phyloP scores from a whole-genome alignment of 2,329 filamentous ascomycete species.

The Exophiala dermatitidis region DNA sequence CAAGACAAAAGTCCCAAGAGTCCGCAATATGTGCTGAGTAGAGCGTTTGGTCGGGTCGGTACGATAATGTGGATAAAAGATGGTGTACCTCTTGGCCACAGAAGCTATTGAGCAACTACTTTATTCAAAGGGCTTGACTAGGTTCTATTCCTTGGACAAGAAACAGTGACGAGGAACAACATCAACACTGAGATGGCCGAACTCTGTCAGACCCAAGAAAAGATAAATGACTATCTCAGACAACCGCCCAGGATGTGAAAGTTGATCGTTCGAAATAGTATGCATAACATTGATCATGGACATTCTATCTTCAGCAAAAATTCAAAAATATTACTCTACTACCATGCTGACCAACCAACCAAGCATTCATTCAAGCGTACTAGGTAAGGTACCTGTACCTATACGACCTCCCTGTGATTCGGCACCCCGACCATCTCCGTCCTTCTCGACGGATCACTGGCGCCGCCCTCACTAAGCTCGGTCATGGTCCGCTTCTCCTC shows the following conservation, averaged over 20 bases:
- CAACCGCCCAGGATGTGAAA: too few species aligned
- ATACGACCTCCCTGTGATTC: not conserved
- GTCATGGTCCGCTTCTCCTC: slow-evolving; percentile 24
- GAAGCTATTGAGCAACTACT: too few species aligned
- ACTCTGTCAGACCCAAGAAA: too few species aligned
- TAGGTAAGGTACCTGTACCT: not conserved
- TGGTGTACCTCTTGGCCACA: too few species aligned
- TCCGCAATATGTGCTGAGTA: not conserved
- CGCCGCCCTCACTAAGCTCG: not conserved
- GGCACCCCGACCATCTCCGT: not conserved
- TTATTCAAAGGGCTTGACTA: not conserved
- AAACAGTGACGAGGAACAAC: not conserved
- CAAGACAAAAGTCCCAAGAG: not conserved
- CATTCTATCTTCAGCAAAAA: not conserved
- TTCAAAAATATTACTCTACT: not conserved
- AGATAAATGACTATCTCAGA: too few species aligned
- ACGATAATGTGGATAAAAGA: too few species aligned
- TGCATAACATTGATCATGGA: too few species aligned
- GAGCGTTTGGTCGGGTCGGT: too few species aligned
- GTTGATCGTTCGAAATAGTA: too few species aligned
- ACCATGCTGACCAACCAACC: not conserved
- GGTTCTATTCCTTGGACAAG: not conserved
- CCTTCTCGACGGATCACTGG: not conserved
- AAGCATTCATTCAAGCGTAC: too few species aligned
- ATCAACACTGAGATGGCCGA: too few species aligned